phyloP scores from a whole-genome alignment of 2,329 filamentous ascomycete species.

The Colletotrichum viniferum region DNA sequence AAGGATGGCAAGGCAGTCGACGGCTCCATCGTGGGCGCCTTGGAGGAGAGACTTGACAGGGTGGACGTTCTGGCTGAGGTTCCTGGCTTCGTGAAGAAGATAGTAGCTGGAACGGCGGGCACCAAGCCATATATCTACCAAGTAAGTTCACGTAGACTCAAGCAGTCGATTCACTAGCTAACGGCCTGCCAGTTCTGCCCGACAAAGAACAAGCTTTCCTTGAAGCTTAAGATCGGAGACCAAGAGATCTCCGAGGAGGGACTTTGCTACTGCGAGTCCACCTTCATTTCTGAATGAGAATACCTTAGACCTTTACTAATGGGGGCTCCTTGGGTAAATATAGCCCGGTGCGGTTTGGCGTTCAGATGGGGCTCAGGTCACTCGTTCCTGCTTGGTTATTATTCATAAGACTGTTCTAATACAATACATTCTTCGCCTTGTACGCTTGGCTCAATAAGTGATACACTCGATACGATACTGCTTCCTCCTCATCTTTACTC shows the following conservation, averaged over 20 bases:
- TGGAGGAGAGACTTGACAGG: constrained; percentile 76
- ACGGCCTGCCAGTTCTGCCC: constrained; percentile 67
- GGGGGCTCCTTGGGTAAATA: constrained; percentile 6
- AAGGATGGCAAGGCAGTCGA: constrained; percentile 77
- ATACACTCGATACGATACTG: no score
- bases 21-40: constrained; percentile 70
- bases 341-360: constrained; percentile 16
- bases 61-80: constrained; percentile 98
- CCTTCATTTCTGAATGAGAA: constrained; percentile 81
- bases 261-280: constrained; percentile 83
- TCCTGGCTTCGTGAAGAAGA: constrained; percentile 91
- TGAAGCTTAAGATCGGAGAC: constrained; percentile 87
- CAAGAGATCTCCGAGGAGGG: constrained; percentile 81
- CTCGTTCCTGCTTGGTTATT: constrained; percentile 19
- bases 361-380: constrained; percentile 13
- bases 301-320: constrained; percentile 26
- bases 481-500: neutral
- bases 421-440: neutral
- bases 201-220: constrained; percentile 62
- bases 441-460: neutral
- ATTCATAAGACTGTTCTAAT: constrained; percentile 15
- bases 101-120: constrained; percentile 85
- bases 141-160: constrained; percentile 52
- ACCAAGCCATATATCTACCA: constrained; percentile 99
- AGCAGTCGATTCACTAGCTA: constrained; percentile 19